phyloP scores from a whole-genome alignment of 2,329 filamentous ascomycete species.

The Hysterium pulicare region DNA sequence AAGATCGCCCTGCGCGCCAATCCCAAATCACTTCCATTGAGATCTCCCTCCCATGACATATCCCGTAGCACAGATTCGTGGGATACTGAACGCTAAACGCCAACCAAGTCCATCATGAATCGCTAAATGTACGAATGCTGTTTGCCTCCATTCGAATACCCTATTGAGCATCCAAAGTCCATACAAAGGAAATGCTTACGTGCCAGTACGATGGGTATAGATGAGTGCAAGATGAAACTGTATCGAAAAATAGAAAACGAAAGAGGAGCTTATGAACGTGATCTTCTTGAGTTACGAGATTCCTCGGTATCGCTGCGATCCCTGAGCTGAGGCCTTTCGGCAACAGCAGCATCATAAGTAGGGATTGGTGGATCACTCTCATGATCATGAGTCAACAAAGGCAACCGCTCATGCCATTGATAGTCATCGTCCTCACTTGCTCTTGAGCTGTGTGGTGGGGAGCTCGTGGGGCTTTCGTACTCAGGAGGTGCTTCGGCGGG shows the following conservation, averaged over 20 bases:
- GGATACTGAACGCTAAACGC: not conserved
- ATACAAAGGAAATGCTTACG: not conserved
- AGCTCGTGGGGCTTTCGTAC: constrained; percentile 44
- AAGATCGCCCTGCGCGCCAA: too few relatives aligned
- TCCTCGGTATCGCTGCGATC: constrained; percentile 18
- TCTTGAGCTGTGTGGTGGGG: constrained; percentile 53
- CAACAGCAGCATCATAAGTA: constrained; percentile 75
- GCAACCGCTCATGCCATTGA: constrained; percentile 50
- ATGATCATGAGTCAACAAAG: constrained; percentile 30
- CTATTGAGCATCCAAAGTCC: not conserved
- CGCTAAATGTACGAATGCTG: not conserved
- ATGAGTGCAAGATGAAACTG: not conserved
- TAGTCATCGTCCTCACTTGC: constrained; percentile 55
- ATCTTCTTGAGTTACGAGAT: constrained; percentile 10
- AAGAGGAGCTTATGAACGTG: constrained; percentile 5
- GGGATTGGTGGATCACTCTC: constrained; percentile 65
- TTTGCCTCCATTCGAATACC: not conserved
- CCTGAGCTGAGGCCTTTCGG: constrained; percentile 56
- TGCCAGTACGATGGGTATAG: constrained; percentile 1
- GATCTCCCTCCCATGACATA: too few relatives aligned
- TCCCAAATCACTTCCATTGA: too few relatives aligned
- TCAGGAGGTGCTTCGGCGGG: constrained; percentile 47
- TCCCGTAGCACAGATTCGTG: not conserved
- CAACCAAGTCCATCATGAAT: not conserved
- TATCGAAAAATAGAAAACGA: not conserved